Evolutionary conservation across 805 yeast species (phyloP), one percentile per base, ranked within the genome.

Genomic region (Debaryomyces castellii): DNA sequence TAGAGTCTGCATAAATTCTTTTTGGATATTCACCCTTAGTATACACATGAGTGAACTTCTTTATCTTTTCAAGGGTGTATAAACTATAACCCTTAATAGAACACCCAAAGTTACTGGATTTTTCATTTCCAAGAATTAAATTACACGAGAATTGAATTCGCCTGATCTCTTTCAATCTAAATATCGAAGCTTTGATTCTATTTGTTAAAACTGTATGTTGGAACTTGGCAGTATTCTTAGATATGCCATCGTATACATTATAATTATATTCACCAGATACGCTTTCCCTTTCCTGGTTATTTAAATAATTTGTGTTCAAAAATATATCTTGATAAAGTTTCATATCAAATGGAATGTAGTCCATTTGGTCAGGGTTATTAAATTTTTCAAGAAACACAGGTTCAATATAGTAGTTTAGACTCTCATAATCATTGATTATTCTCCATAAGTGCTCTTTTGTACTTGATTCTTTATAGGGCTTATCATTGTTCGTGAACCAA

Each of bases 401-500:
- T n/a, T 68, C 63, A 21, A 90, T 74, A 14, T 66, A 67, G 28
- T 85, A 80, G 34, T 63, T 66, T 14, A 73, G 67, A 43, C 80
- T 80, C 45, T 78, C 77, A 45, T 82, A 73, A 60, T 87, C 94
- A 33, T 76, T 74, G 11, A 85, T 73, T 4, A 83, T 69, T 16
- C 77, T 78, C 51, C 83, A 76, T 20, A 88, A 66, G 5, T 78
- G 67, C 39, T 69, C 71, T 53, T 75, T 76, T 3, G 71, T 65
- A 12, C 74, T 69, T 6, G 67, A 54, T 6, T 68, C 67, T 43
- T 71, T 70, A 50, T 67, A 76, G 0, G 97, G 97, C 39, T 64
- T 64, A 52, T 86, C 94, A 59, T 85, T 82, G 58, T 84, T 86
- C 0, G 96, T 88, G 56, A 90, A 80, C 58, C 89, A 66, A 51